Conservation (phyloP, 2,329 filamentous ascomycete genomes). For the Grosmannia penicillata region DNA sequence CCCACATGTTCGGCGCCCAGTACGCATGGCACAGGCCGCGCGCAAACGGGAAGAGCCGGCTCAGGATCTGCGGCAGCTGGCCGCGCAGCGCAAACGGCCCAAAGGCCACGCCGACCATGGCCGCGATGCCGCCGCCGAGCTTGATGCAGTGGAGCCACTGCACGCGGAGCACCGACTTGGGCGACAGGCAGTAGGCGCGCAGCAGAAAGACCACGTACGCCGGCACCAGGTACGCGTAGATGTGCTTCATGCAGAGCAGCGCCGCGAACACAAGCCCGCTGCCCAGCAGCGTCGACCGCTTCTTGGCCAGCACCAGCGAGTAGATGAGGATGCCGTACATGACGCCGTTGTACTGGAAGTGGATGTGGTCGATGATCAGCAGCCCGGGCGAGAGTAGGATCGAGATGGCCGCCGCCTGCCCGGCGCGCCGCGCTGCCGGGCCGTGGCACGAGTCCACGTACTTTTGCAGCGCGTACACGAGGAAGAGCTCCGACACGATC, state of each 20-base stretch:
- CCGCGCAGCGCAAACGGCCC: constrained; percentile 73
- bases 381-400: constrained; percentile 84
- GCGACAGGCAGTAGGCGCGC: constrained; percentile 74
- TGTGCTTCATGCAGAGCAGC: constrained; percentile 90
- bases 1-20: constrained; percentile 97
- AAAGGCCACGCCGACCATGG: constrained; percentile 67
- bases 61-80: constrained; percentile 72
- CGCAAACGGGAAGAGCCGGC: constrained; percentile 83
- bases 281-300: constrained; percentile 56
- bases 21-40: constrained; percentile 92
- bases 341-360: constrained; percentile 98
- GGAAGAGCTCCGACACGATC: constrained; percentile 67
- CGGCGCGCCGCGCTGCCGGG: constrained; percentile 48
- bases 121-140: constrained; percentile 56
- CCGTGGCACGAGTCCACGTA: constrained; percentile 58
- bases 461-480: constrained; percentile 70
- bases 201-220: constrained; percentile 92
- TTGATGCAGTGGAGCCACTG: constrained; percentile 70
- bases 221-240: constrained; percentile 89
- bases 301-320: constrained; percentile 70
- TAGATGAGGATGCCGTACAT: constrained; percentile 83
- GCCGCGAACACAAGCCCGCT: constrained; percentile 76
- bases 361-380: constrained; percentile 94
- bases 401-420: constrained; percentile 77
- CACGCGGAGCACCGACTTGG: constrained; percentile 60